Evolutionary conservation across 352 stramenopile genomes (phyloP).

Genomic region (Phytophthora vignae): DNA sequence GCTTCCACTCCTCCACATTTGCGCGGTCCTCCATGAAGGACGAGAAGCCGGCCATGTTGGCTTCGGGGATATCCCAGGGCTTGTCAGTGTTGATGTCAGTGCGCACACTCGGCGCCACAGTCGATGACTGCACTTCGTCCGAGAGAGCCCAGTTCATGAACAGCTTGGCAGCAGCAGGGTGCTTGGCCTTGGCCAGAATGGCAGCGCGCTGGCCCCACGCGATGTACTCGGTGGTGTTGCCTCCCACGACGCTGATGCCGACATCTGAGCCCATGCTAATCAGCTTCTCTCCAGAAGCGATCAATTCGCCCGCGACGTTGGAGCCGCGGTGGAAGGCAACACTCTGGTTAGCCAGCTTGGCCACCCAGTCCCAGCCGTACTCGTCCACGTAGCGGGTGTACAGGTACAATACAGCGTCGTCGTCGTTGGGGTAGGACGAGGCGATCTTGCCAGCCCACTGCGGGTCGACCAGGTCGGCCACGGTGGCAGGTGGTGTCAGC

Average conservation of each 20-base stretch:
- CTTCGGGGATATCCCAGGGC: conserved; percentile 42
- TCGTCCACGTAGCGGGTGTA: conserved; percentile 52
- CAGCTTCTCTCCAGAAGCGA: conserved; percentile 34
- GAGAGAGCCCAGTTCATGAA: conserved; percentile 65
- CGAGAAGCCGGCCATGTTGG: conserved; percentile 38
- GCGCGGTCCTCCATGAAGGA: conserved; percentile 63
- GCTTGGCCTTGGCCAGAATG: conserved; percentile 59
- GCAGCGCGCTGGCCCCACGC: conserved; percentile 56
- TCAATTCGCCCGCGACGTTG: conserved; percentile 30
- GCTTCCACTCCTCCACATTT: conserved; percentile 45
- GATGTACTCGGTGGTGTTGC: conserved; percentile 40
- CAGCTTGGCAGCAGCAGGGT: conserved; percentile 57
- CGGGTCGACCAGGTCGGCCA: conserved; percentile 37
- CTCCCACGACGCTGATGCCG: conserved; percentile 9
- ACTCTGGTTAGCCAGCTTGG: conserved; percentile 48
- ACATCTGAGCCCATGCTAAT: conserved; percentile 36
- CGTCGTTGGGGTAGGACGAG: conserved; percentile 60
- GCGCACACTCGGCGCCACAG: conserved; percentile 35
- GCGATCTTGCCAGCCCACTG: conserved; percentile 51
- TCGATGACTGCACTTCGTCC: conserved; percentile 38
- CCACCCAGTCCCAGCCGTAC: conserved; percentile 62
- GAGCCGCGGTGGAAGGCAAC: conserved; percentile 47
- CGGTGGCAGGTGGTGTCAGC: conserved; percentile 17
- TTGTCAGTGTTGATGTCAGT: conserved; percentile 48
- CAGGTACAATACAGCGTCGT: conserved; percentile 56